Evolutionary conservation across 169 alveolate species (phyloP).

Genomic region (Plasmodium yoelii): DNA sequence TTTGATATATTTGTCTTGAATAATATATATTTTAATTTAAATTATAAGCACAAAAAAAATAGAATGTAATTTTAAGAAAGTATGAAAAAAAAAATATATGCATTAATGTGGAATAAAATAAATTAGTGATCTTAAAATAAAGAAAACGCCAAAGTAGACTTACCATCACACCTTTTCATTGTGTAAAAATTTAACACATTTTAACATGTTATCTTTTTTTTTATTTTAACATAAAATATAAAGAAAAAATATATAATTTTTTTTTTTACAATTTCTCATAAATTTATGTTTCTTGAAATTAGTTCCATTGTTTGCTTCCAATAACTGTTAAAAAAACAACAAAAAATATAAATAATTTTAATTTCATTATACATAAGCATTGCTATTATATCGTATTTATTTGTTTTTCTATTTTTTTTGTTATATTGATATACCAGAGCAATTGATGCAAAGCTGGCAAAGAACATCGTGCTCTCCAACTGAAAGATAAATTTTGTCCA

Average conservation of each 20-base stretch:
- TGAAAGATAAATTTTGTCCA: slow-evolving; percentile 76
- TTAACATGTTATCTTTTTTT: neutral
- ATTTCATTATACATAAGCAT: neutral
- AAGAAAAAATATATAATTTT: too few species aligned
- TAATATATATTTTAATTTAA: slow-evolving; percentile 22
- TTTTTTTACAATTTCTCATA: too few species aligned
- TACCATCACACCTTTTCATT: too few species aligned
- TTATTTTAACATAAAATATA: neutral
- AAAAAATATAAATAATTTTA: slow-evolving; percentile 20
- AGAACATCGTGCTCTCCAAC: slow-evolving; percentile 80
- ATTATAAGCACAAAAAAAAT: slow-evolving; percentile 49
- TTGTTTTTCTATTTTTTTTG: slow-evolving; percentile 20
- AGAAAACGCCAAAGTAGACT: too few species aligned
- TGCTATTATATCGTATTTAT: neutral
- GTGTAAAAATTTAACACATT: neutral
- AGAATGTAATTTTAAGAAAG: neutral
- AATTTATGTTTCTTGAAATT: neutral
- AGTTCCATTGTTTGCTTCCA: slow-evolving; percentile 69
- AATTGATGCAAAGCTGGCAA: slow-evolving; percentile 85
- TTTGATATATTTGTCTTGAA: slow-evolving; percentile 11
- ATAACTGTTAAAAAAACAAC: slow-evolving; percentile 44
- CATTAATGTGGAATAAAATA: neutral
- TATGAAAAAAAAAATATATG: neutral
- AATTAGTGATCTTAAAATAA: too few species aligned
- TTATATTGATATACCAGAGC: slow-evolving; percentile 78